A percentile compares a stretch with the other conserved stretches of the same genome.
These are phyloP conservation scores for Zostera marina DNA, from an alignment of 116 monocot species.

Conservation along the genomic window DNA sequence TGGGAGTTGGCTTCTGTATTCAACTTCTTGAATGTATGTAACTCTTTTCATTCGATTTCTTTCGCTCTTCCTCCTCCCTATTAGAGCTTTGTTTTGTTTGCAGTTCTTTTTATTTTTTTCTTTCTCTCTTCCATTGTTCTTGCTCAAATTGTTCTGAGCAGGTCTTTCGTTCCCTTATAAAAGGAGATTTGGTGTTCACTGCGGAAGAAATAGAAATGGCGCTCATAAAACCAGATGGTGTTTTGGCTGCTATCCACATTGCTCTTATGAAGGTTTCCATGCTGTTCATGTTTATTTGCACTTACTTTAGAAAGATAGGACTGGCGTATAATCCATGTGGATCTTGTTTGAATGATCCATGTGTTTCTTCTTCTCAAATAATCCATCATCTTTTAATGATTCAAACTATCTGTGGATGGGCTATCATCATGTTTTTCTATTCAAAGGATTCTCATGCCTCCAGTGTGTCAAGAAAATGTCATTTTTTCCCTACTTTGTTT, in stretches of 20 bases:
- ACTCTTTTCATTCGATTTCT: not conserved
- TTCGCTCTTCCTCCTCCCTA: not conserved
- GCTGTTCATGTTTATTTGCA: not conserved
- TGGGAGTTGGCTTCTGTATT: constrained; percentile 84
- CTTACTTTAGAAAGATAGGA: too few species aligned
- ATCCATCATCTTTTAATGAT: too few species aligned
- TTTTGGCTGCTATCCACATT: constrained; percentile 47
- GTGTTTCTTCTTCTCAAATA: too few species aligned
- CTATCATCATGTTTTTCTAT: not conserved
- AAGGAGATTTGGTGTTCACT: constrained; percentile 32
- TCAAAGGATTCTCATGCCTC: not conserved
- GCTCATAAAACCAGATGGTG: constrained; percentile 30
- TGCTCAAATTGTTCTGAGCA: constrained; percentile 5
- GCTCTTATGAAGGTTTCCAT: constrained; percentile 51
- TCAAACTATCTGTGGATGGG: too few species aligned
- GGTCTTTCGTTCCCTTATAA: constrained; percentile 56
- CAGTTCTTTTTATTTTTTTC: too few species aligned
- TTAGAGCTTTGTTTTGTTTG: not conserved
- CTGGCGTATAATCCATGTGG: not conserved
- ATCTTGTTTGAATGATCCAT: not conserved
- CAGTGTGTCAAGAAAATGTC: not conserved
- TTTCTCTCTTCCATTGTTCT: not conserved
- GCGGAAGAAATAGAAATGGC: constrained; percentile 72
- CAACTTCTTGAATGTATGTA: constrained; percentile 48
- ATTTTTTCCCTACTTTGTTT: not conserved